Percentiles rank a stretch among this genome's conserved stretches.
phyloP scores from a whole-genome alignment of 331 rosid genomes.

The Cydonia oblonga region DNA sequence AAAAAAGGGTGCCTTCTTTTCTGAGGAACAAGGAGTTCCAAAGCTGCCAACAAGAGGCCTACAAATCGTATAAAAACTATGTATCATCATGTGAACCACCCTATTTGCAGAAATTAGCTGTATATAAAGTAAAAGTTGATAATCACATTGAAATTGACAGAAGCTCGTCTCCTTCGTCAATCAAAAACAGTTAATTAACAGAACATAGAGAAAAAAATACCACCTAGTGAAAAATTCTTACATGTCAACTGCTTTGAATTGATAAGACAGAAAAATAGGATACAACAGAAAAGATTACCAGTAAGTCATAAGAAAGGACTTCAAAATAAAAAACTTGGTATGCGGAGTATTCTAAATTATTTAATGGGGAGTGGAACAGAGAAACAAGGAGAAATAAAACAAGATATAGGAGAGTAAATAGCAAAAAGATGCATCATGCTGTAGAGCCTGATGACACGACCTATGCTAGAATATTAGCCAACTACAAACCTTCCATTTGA shows the following conservation, averaged over 20 bases:
- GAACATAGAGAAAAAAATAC: neutral
- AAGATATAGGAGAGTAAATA: neutral
- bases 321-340: neutral
- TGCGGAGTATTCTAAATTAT: neutral
- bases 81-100: conserved; percentile 10
- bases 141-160: neutral
- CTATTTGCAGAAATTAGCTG: neutral
- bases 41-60: conserved; percentile 68
- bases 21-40: conserved; percentile 36
- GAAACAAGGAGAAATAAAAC: neutral
- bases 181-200: neutral
- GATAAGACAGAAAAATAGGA: neutral
- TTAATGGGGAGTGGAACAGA: neutral
- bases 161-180: neutral
- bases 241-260: neutral
- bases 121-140: neutral
- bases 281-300: neutral
- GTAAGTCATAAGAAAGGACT: neutral
- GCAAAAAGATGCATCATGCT: neutral
- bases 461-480: neutral
- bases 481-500: conserved; percentile 78
- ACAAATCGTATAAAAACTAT: conserved; percentile 1
- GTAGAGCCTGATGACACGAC: neutral
- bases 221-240: neutral
- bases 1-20: conserved; percentile 43